Base-by-base conservation (phyloP, 805 yeast species). In the Isabelozyma heimii region DNA sequence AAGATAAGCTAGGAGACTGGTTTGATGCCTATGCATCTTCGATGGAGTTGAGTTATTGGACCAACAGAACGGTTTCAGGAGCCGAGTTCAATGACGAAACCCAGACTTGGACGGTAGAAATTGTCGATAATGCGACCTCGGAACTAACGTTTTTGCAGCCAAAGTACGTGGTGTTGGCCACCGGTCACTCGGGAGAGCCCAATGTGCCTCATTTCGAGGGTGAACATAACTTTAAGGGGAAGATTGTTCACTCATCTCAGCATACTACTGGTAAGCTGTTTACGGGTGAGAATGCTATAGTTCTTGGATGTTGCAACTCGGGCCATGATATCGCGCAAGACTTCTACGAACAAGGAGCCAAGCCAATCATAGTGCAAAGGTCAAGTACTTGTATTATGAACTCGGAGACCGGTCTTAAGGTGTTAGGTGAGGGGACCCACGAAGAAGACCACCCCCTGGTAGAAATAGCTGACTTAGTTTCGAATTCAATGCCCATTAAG, bases 131-230 rank as follows among this genome's bases (percentile, higher is more conserved):
- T 45, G 50, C 58, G 6, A 59, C 70, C n/a, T 55, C 54, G n/a
- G 59, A 62, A 37, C 46, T 56, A 7, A 55, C 51, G 40, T 51
- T 37, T 7, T 50, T 72, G 24, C 33, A 52, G 13, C 76, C 76
- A 47, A 59, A 63, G 24, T 78, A 75, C 51, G 37, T 75, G 2
- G 69, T 75, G 15, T 59, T 75, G 61, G 71, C 77, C 15, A 74
- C 79, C 9, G 80, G 80, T 16, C 74, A 72, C 42, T 73, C 78
- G 10, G 79, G 79, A 44, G 72, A 70, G 46, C 75, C 79, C 40
- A 72, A 71, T 55, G 58, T 73, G 52, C 80, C 80, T 15, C 56
- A 56, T 15, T 73, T 74, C 63, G 58, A 58, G 26, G 70, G 68
- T 37, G 71, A 70, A 50, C 69, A 69, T 8, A 47, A 52, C 12